phyloP scores from a whole-genome alignment of 2,329 filamentous ascomycete species.

The Achaetomium macrosporum region DNA sequence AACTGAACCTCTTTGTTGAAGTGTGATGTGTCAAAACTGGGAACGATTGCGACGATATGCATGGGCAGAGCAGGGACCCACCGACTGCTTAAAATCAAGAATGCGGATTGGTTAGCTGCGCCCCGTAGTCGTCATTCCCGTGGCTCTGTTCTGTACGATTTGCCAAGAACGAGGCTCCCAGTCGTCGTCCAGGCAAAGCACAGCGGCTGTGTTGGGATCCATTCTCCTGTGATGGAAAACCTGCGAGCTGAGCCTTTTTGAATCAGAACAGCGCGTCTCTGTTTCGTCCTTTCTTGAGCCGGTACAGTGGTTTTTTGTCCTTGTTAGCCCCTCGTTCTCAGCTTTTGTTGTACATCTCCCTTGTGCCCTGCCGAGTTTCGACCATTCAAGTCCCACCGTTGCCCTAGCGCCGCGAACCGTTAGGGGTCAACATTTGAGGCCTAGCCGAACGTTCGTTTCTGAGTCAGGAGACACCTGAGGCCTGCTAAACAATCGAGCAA shows the following conservation, averaged over 20 bases:
- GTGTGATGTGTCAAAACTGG: too few species aligned
- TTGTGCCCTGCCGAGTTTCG: background rate
- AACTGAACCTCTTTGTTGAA: too few species aligned
- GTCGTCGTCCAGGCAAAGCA: conserved; percentile 17
- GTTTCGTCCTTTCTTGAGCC: background rate
- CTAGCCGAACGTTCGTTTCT: background rate
- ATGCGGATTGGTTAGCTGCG: background rate
- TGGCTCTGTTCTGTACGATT: conserved; percentile 14
- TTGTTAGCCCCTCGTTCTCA: background rate
- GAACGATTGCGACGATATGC: too few species aligned
- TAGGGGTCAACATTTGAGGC: conserved; percentile 2
- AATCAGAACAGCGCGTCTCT: conserved; percentile 1
- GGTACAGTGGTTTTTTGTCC: background rate
- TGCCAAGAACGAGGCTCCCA: conserved; percentile 4
- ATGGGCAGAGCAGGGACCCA: background rate
- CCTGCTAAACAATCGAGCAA: conserved; percentile 7
- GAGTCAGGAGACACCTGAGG: background rate
- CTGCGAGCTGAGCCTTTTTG: conserved; percentile 11
- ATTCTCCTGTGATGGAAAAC: conserved; percentile 9
- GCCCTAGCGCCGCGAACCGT: background rate
- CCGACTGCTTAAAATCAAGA: background rate
- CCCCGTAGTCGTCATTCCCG: conserved; percentile 10
- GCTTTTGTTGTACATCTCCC: background rate
- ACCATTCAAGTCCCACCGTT: background rate
- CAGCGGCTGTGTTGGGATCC: conserved; percentile 18